Evolutionary conservation across 179 eudicot species (phyloP).

Genomic region (Spergularia azorica): DNA sequence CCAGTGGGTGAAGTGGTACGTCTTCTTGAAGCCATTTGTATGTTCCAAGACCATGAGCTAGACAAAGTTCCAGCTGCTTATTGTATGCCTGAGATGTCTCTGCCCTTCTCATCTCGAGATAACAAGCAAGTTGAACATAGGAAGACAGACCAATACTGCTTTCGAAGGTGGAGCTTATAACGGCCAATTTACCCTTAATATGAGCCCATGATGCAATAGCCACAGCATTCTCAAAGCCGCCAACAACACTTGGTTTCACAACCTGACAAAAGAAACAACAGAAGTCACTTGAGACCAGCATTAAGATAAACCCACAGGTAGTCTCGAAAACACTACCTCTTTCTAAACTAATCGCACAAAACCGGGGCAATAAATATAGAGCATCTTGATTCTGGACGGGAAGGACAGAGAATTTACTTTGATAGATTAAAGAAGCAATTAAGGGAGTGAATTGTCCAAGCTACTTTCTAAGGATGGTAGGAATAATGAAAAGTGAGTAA

Average conservation of each 20-base stretch:
- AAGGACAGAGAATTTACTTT: not conserved
- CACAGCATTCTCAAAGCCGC: constrained; percentile 95
- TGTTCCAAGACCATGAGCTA: constrained; percentile 97
- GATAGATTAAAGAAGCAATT: not conserved
- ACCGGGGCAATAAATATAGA: not conserved
- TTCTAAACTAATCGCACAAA: not conserved
- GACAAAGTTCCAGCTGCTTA: constrained; percentile 33
- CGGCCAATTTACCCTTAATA: constrained; percentile 71
- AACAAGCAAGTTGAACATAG: constrained; percentile 72
- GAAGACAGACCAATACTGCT: constrained; percentile 79
- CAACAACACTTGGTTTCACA: constrained; percentile 89
- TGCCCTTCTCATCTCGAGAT: constrained; percentile 66
- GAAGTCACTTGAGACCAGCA: not conserved
- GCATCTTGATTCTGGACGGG: not conserved
- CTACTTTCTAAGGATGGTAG: not conserved
- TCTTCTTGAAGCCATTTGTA: constrained; percentile 90
- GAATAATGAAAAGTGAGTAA: not conserved
- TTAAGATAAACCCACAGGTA: not conserved
- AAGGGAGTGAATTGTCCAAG: not conserved
- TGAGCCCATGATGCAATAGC: constrained; percentile 90
- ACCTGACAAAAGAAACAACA: constrained; percentile 47
- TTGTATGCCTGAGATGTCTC: constrained; percentile 42
- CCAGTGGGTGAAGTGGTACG: constrained; percentile 48
- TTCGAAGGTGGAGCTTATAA: constrained; percentile 89
- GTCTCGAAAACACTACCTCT: not conserved